A percentile compares a stretch with the other conserved stretches of the same genome.
These are phyloP conservation scores for Brachypodium distachyon DNA, from an alignment of 202 grass and related monocot species.

Conservation along the genomic window DNA sequence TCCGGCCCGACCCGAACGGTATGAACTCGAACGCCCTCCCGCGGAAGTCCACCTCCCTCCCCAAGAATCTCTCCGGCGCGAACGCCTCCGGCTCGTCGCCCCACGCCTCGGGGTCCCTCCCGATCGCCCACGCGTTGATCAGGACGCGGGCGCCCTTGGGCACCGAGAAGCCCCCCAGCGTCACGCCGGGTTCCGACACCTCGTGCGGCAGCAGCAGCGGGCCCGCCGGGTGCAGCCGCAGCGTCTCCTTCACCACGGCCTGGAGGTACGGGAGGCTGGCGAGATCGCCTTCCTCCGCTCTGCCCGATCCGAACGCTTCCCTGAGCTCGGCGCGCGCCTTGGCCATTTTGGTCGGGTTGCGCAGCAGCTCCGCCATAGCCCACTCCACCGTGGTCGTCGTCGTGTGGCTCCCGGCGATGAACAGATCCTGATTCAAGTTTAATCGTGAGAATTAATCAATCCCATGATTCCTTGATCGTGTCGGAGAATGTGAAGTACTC, in stretches of 20 bases:
- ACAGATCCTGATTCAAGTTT: constrained; percentile 13
- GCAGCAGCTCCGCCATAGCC: constrained; percentile 51
- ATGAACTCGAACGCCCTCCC: constrained; percentile 18
- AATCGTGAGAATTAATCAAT: background rate
- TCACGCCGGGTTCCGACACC: constrained; percentile 6
- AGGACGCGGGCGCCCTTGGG: constrained; percentile 19
- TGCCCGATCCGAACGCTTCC: constrained; percentile 1
- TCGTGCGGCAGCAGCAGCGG: constrained; percentile 30
- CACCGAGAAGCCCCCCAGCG: constrained; percentile 23
- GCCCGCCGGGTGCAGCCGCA: constrained; percentile 20
- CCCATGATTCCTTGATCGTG: background rate
- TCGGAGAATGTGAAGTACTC: background rate
- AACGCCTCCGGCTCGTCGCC: constrained; percentile 13
- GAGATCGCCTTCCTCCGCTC: background rate
- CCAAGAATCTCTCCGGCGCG: constrained; percentile 28
- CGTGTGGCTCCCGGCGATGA: constrained; percentile 24
- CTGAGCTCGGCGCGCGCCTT: constrained; percentile 12
- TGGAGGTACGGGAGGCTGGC: constrained; percentile 28
- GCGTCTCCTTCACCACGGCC: constrained; percentile 16
- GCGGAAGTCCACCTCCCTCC: constrained; percentile 21
- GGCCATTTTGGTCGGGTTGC: constrained; percentile 26
- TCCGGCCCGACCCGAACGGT: constrained; percentile 26
- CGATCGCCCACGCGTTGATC: constrained; percentile 28
- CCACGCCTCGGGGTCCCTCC: constrained; percentile 21
- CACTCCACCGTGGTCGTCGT: constrained; percentile 34